Evolutionary conservation across 2,329 filamentous ascomycete genomes (phyloP).

Genomic region (Sclerotinia minor): DNA sequence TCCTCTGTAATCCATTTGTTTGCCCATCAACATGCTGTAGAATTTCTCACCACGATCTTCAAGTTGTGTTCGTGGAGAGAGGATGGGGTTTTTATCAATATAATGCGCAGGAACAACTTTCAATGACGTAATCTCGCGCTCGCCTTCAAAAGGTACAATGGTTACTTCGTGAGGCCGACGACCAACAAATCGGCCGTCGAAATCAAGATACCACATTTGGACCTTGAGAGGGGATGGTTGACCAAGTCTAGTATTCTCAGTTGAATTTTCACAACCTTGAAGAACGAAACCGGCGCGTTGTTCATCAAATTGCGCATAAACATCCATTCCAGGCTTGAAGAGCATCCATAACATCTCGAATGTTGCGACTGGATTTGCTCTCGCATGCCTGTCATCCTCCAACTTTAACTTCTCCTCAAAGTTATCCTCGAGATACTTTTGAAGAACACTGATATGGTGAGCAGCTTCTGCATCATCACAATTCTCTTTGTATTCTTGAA

Average conservation of each 20-base stretch:
- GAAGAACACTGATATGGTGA: conserved; percentile 31
- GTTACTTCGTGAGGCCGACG: conserved; percentile 34
- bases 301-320: conserved; percentile 31
- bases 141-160: conserved; percentile 37
- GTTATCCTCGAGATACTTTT: conserved; percentile 33
- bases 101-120: conserved; percentile 36
- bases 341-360: conserved; percentile 37
- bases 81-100: conserved; percentile 25
- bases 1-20: conserved; percentile 35
- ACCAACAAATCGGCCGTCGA: conserved; percentile 37
- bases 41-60: conserved; percentile 34
- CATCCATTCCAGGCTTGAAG: conserved; percentile 35
- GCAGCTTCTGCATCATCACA: conserved; percentile 32
- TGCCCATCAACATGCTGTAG: conserved; percentile 33
- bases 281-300: conserved; percentile 32
- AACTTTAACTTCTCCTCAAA: conserved; percentile 31
- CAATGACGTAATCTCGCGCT: conserved; percentile 37
- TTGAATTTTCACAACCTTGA: conserved; percentile 27
- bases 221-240: conserved; percentile 32
- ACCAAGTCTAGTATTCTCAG: conserved; percentile 24
- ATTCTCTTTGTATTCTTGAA: conserved; percentile 31
- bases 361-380: conserved; percentile 31
- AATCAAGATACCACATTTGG: conserved; percentile 40
- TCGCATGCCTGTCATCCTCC: conserved; percentile 30
- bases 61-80: conserved; percentile 30